A percentile compares a stretch with the other conserved stretches of the same genome.
phyloP scores from a whole-genome alignment of 164 flowering plant species.

The Brasenia schreberi region DNA sequence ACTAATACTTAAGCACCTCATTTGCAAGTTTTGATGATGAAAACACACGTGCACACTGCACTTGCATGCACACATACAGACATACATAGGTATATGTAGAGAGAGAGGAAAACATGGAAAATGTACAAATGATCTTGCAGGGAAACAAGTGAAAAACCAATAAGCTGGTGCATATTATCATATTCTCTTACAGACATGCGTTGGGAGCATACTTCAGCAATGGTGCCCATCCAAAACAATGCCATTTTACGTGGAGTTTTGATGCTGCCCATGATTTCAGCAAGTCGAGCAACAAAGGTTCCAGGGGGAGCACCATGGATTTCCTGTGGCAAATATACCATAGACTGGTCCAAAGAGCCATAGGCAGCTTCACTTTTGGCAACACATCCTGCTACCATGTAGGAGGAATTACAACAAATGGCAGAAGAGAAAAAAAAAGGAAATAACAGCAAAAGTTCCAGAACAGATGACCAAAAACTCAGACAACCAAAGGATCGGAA shows the following conservation, averaged over 20 bases:
- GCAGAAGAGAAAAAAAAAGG: slow-evolving; percentile 57
- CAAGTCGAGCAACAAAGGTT: slow-evolving; percentile 59
- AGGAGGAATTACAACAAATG: slow-evolving; percentile 63
- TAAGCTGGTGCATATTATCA: too few species aligned
- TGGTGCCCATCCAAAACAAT: slow-evolving; percentile 61
- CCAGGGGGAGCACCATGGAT: slow-evolving; percentile 80
- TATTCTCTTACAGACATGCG: too few species aligned
- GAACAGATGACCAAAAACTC: neutral
- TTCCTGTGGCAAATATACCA: slow-evolving; percentile 47
- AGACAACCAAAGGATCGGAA: neutral
- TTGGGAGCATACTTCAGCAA: slow-evolving; percentile 56
- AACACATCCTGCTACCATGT: slow-evolving; percentile 73
- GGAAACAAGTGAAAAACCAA: too few species aligned
- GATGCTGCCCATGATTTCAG: slow-evolving; percentile 77
- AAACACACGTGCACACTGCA: too few species aligned
- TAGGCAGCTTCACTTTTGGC: slow-evolving; percentile 27
- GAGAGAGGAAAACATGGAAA: too few species aligned
- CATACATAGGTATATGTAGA: too few species aligned
- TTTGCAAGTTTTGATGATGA: too few species aligned
- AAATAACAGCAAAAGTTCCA: slow-evolving; percentile 10
- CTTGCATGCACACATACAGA: too few species aligned
- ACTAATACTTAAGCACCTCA: too few species aligned
- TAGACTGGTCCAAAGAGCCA: slow-evolving; percentile 15
- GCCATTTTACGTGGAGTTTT: slow-evolving; percentile 61
- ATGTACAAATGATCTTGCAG: too few species aligned